phyloP scores from a whole-genome alignment of 345 rosid species.

The Geranium brycei region DNA sequence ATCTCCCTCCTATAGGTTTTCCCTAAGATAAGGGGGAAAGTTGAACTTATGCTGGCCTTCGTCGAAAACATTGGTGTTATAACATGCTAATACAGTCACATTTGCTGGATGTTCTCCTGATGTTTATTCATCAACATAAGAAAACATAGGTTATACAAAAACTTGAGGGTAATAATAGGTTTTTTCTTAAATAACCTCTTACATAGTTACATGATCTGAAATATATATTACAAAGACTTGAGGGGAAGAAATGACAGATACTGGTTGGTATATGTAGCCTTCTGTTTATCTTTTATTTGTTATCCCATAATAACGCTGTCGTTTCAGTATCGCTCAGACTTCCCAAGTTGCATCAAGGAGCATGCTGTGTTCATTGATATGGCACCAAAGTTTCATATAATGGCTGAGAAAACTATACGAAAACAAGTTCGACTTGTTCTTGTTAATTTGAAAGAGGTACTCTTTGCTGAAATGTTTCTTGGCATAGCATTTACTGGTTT shows the following conservation, averaged over 20 bases:
- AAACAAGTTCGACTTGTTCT: constrained; percentile 66
- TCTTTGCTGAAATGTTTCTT: constrained; percentile 2
- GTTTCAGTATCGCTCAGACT: constrained; percentile 68
- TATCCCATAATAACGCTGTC: not conserved
- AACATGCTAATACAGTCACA: too few species aligned
- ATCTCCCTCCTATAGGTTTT: too few species aligned
- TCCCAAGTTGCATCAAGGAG: constrained; percentile 67
- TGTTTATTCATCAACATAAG: not conserved
- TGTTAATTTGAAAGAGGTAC: constrained; percentile 65
- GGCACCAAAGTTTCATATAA: constrained; percentile 74
- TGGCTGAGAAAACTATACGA: constrained; percentile 76
- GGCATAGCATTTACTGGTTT: not conserved
- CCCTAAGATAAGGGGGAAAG: too few species aligned
- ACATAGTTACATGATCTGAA: not conserved
- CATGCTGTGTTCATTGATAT: constrained; percentile 74
- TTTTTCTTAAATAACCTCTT: not conserved
- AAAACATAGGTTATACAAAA: too few species aligned
- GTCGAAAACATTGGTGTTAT: too few species aligned
- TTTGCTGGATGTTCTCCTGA: not conserved
- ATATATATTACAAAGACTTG: too few species aligned
- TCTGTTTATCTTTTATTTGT: not conserved
- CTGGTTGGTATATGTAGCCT: not conserved
- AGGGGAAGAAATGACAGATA: too few species aligned
- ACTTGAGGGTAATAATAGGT: not conserved
- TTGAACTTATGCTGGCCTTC: not conserved